A percentile compares a stretch with the other conserved stretches of the same genome.
Evolutionary conservation across 306 rosid species (phyloP).

Genomic region (Cicer pinnatifidum): DNA sequence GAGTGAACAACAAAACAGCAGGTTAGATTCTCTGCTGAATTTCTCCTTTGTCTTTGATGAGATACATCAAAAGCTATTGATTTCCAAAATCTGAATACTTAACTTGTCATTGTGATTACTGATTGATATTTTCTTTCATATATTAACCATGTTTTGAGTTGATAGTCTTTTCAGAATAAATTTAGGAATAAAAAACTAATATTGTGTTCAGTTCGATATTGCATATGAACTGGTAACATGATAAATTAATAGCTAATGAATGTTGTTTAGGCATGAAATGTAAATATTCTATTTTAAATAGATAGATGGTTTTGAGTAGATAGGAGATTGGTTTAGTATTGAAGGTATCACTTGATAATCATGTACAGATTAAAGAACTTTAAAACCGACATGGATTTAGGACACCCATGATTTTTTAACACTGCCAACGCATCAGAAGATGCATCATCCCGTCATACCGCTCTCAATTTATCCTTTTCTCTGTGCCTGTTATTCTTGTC

Average conservation of each 20-base stretch:
- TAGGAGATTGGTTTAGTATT: slow-evolving; percentile 23
- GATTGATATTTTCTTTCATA: slow-evolving; percentile 9
- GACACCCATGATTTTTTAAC: neutral
- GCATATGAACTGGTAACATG: slow-evolving; percentile 4
- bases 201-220: neutral
- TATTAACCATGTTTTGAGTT: slow-evolving; percentile 7
- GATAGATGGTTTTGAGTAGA: slow-evolving; percentile 17
- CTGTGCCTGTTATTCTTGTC: slow-evolving; percentile 31
- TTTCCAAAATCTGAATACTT: neutral
- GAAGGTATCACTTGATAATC: slow-evolving; percentile 8
- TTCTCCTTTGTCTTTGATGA: neutral
- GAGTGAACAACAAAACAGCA: slow-evolving; percentile 42
- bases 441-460: slow-evolving; percentile 24
- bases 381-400: slow-evolving; percentile 7
- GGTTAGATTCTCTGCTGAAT: slow-evolving; percentile 44
- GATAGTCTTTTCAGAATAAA: slow-evolving; percentile 6
- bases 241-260: slow-evolving; percentile 8
- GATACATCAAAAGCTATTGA: neutral
- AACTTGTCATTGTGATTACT: neutral
- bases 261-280: slow-evolving; percentile 25
- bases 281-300: neutral
- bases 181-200: neutral
- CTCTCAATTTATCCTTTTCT: slow-evolving; percentile 5
- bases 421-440: slow-evolving; percentile 11
- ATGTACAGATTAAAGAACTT: slow-evolving; percentile 9